A percentile compares a stretch with the other conserved stretches of the same genome.
Conservation (phyloP, 2,329 filamentous ascomycete species). For the Nothopassalora personata region DNA sequence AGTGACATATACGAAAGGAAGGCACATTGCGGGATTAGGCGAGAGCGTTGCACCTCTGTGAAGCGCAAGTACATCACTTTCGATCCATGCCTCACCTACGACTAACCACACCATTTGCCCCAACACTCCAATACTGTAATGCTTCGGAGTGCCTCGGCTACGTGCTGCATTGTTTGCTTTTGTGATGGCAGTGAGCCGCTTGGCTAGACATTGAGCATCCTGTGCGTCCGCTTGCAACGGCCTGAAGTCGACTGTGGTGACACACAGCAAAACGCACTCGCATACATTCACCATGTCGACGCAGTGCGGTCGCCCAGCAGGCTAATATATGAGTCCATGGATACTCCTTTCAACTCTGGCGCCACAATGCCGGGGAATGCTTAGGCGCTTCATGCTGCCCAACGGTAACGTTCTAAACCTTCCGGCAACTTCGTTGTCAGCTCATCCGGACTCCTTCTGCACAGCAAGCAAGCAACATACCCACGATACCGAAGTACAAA, state of each 20-base stretch:
- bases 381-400: background rate
- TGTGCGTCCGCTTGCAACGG: background rate
- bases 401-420: background rate
- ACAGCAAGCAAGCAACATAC: too few species aligned
- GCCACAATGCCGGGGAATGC: slow-evolving; percentile 3
- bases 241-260: background rate
- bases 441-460: background rate
- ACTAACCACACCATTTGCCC: background rate
- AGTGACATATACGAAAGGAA: slow-evolving; percentile 2
- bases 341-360: background rate
- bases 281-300: background rate
- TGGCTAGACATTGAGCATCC: background rate
- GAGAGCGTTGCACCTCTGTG: background rate
- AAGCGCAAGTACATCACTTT: background rate
- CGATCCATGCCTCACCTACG: background rate
- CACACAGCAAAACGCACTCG: background rate
- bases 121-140: background rate
- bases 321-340: slow-evolving; percentile 6
- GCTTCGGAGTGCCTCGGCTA: background rate
- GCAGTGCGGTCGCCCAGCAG: background rate
- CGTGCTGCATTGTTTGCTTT: background rate
- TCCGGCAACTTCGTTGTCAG: background rate
- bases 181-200: background rate
- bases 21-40: background rate
- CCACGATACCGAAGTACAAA: background rate